These are phyloP conservation scores for Limtongozyma cylindracea DNA, from an alignment of 805 yeast genomes.

Conservation along the genomic window DNA sequence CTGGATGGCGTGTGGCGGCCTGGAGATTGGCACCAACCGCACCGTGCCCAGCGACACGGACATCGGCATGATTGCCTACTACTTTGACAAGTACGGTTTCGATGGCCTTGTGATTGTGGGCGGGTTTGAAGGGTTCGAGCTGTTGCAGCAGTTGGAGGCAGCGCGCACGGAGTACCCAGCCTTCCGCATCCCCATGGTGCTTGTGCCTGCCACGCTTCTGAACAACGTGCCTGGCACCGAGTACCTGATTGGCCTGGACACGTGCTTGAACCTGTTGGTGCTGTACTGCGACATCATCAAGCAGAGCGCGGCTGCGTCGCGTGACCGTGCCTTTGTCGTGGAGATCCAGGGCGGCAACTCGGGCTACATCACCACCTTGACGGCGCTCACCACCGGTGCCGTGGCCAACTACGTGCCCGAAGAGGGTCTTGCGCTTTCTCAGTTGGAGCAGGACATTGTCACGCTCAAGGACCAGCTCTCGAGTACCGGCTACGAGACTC, in stretches of 20 bases:
- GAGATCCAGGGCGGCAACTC: constrained; percentile 76
- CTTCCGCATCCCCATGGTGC: constrained; percentile 55
- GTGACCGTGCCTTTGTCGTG: constrained; percentile 58
- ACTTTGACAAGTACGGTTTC: constrained; percentile 39
- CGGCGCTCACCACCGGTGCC: constrained; percentile 49
- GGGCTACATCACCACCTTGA: constrained; percentile 50
- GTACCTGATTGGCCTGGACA: constrained; percentile 52
- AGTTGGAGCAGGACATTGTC: constrained; percentile 49
- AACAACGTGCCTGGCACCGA: constrained; percentile 70
- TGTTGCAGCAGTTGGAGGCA: constrained; percentile 37
- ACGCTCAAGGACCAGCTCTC: constrained; percentile 31
- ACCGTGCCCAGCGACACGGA: constrained; percentile 34
- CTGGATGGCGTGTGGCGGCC: constrained; percentile 58
- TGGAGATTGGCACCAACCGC: constrained; percentile 65
- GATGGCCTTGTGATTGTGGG: constrained; percentile 58
- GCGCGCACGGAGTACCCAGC: constrained; percentile 40
- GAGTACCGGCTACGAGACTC: constrained; percentile 35
- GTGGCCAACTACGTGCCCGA: constrained; percentile 61
- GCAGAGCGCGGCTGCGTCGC: constrained; percentile 55
- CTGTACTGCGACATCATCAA: constrained; percentile 58
- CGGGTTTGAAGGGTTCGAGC: constrained; percentile 61
- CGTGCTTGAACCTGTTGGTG: constrained; percentile 46
- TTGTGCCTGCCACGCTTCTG: constrained; percentile 59
- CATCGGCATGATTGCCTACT: constrained; percentile 46
- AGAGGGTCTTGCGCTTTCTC: constrained; percentile 30